Evolutionary conservation across 495 filamentous ascomycete species (phyloP).

Genomic region (Margaritispora aquatica): DNA sequence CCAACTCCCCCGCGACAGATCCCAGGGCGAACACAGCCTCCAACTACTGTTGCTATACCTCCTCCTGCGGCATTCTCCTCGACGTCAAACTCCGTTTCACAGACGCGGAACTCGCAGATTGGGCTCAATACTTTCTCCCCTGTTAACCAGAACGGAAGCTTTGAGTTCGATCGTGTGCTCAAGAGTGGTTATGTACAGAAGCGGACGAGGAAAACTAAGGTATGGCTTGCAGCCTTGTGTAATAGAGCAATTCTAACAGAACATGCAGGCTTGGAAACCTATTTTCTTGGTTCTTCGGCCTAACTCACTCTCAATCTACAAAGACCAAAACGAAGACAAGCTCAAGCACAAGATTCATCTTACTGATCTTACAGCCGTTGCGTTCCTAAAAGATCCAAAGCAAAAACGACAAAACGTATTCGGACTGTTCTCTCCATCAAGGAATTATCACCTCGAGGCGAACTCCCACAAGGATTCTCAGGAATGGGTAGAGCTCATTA

Average conservation of each 20-base stretch:
- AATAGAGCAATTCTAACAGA: slow-evolving; percentile 30
- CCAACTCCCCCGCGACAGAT: slow-evolving; percentile 19
- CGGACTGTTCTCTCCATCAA: slow-evolving; percentile 85
- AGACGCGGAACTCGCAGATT: slow-evolving; percentile 43
- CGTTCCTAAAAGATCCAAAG: slow-evolving; percentile 81
- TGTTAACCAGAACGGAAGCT: slow-evolving; percentile 92
- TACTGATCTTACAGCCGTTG: slow-evolving; percentile 86
- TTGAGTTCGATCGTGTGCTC: slow-evolving; percentile 87
- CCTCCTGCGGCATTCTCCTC: slow-evolving; percentile 3
- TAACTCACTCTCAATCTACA: slow-evolving; percentile 93
- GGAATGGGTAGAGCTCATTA: slow-evolving; percentile 82
- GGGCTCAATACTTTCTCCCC: slow-evolving; percentile 62
- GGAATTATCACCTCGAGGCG: slow-evolving; percentile 87
- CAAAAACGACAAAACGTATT: slow-evolving; percentile 75
- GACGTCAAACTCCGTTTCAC: neutral
- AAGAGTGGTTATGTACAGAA: slow-evolving; percentile 83
- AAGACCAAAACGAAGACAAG: slow-evolving; percentile 81
- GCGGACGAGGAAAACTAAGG: slow-evolving; percentile 90
- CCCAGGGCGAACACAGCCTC: slow-evolving; percentile 17
- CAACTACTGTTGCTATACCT: slow-evolving; percentile 11
- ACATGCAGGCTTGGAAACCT: slow-evolving; percentile 71
- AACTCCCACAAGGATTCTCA: slow-evolving; percentile 65
- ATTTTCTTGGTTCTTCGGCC: slow-evolving; percentile 88
- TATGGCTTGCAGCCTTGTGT: slow-evolving; percentile 25
- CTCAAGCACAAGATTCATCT: slow-evolving; percentile 81